Percentiles rank a stretch among this genome's conserved stretches.
These are phyloP conservation scores for Bipolaris gigantea DNA, from an alignment of 2,329 filamentous ascomycete species.

Conservation along the genomic window DNA sequence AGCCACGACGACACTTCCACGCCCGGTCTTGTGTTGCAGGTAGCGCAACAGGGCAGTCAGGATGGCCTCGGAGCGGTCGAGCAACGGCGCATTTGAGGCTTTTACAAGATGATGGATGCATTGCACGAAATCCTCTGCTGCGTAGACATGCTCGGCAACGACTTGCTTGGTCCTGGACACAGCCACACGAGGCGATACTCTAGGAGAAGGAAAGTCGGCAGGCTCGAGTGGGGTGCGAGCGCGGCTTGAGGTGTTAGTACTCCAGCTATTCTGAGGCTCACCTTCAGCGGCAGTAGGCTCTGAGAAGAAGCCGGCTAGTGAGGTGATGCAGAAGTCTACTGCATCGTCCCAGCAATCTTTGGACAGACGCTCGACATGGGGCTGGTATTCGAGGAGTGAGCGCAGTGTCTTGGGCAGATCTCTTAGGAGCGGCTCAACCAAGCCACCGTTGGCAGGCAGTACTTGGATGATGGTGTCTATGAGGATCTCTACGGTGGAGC, in stretches of 20 bases:
- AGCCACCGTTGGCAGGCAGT: constrained; percentile 64
- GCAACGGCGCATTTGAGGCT: constrained; percentile 68
- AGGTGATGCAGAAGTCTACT: constrained; percentile 70
- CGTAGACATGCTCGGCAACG: constrained; percentile 26
- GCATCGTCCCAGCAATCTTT: constrained; percentile 68
- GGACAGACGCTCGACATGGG: constrained; percentile 79
- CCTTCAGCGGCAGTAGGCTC: constrained; percentile 25
- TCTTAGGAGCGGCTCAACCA: constrained; percentile 69
- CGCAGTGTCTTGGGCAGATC: constrained; percentile 79
- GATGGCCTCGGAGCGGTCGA: constrained; percentile 59
- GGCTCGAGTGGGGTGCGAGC: constrained; percentile 38
- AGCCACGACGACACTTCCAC: constrained; percentile 68
- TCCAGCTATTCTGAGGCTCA: constrained; percentile 33
- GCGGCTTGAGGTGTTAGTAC: constrained; percentile 33
- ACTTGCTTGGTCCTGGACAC: constrained; percentile 22
- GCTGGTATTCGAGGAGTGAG: constrained; percentile 68
- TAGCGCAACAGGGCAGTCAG: constrained; percentile 61
- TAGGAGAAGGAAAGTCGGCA: constrained; percentile 27
- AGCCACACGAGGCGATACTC: constrained; percentile 29
- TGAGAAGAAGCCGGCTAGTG: constrained; percentile 51
- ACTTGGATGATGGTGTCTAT: constrained; percentile 81
- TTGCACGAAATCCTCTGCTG: constrained; percentile 53
- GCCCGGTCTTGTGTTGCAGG: constrained; percentile 63
- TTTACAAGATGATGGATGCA: constrained; percentile 67
- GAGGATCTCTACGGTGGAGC: constrained; percentile 76